Base-by-base conservation (phyloP, 208 protist species). In the Acanthamoeba healyi region DNA sequence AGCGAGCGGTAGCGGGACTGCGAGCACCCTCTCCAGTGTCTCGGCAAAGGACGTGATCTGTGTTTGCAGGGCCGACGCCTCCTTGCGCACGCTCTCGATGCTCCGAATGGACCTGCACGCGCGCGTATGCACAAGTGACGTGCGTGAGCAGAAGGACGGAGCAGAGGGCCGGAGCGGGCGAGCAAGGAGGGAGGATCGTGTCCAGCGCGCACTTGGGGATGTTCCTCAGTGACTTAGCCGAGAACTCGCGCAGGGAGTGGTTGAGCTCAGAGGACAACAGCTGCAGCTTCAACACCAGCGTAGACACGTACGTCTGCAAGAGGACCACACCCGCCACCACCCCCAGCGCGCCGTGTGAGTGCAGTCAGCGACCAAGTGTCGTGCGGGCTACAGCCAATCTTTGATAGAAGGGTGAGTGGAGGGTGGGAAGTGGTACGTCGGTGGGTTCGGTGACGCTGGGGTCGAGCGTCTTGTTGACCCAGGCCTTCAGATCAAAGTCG, bases 201-300 rank as follows among this genome's bases (percentile, higher is more conserved):
- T n/a, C n/a, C n/a, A n/a, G n/a, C n/a, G 24, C 44, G 17, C 26
- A 87, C 79, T 61, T 87, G 42, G 79, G 79, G 22, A 87, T 87
- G 79, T 54, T 61, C 7, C 49, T 54, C 26, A 87, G 79, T 29
- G 79, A 26, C 49, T 87, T 87, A 26, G 49, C 49, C n/a, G 46
- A 63, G 79, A 63, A 87, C 42, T 87, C 79, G 79, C 79, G 79
- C 42, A 87, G 79, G 42, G 42, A 54, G 42, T 87, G 79, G 79
- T 87, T 87, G 46, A 63, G 79, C 44, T 87, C 79, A 61, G 79
- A 54, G 38, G 49, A 87, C 79, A 87, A 87, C 19, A 87, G 79
- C 79, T 87, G 79, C 79, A 87, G 46, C 79, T 87, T 87, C 79
- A 51, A 17, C 79, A 87, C 79, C 44, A 87, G 26, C 46, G 46